Evolutionary conservation across 1,139 yeast genomes (phyloP).

Genomic region (Meyerozyma elateridarum): DNA sequence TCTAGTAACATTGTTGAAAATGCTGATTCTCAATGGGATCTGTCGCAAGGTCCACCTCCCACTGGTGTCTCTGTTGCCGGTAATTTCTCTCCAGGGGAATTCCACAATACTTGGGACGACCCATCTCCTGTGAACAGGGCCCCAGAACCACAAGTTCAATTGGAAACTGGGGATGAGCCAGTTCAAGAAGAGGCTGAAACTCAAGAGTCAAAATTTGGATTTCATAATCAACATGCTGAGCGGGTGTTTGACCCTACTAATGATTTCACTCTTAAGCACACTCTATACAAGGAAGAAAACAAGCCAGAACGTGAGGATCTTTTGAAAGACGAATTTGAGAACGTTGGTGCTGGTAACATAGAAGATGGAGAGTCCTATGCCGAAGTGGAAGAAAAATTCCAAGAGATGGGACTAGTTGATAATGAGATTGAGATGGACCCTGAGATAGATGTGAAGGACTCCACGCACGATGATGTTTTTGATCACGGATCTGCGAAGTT

Average conservation of each 20-base stretch:
- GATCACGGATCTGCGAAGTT: conserved; percentile 16
- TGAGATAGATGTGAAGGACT: conserved; percentile 9
- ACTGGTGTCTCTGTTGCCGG: conserved; percentile 13
- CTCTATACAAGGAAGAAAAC: conserved; percentile 5
- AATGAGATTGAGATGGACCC: conserved; percentile 8
- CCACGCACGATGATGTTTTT: neutral
- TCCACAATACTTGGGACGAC: conserved; percentile 19
- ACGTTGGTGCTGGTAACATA: conserved; percentile 5
- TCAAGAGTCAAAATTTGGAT: neutral
- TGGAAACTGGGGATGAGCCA: neutral
- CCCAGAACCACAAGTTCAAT: neutral
- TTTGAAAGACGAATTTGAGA: conserved; percentile 5
- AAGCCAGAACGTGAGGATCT: neutral
- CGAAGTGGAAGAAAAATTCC: conserved; percentile 10
- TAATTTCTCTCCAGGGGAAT: conserved; percentile 10
- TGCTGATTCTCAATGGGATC: conserved; percentile 36
- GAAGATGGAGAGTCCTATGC: conserved; percentile 4
- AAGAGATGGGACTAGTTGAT: conserved; percentile 13
- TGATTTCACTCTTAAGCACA: conserved; percentile 1
- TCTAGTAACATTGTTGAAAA: conserved; percentile 17
- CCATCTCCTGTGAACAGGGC: conserved; percentile 1
- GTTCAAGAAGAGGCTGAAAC: neutral
- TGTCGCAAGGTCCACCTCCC: conserved; percentile 34
- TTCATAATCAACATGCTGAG: neutral
- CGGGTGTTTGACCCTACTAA: conserved; percentile 1